These are phyloP conservation scores for Fagopyrum tataricum DNA, from an alignment of 148 eudicot species.

Conservation along the genomic window DNA sequence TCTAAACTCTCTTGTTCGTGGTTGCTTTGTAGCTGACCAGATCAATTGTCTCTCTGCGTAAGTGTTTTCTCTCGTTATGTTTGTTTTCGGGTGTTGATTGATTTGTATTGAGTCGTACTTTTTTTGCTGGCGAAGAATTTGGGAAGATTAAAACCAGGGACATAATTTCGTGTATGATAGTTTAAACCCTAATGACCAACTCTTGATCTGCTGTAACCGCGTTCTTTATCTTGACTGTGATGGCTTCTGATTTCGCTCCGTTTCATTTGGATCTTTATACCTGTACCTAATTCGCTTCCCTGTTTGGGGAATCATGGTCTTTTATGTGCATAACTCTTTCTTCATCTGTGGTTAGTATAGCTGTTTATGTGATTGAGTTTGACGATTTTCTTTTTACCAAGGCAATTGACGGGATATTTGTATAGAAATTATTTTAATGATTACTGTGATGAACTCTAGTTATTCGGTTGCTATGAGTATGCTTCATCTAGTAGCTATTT, in stretches of 20 bases:
- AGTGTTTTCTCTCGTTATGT: conserved; percentile 3
- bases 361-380: not conserved
- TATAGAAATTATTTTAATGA: not conserved
- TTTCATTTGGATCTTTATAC: conserved; percentile 9
- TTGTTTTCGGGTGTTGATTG: not conserved
- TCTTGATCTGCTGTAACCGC: not conserved
- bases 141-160: not conserved
- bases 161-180: not conserved
- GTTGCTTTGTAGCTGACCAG: no score
- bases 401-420: not conserved
- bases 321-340: not conserved
- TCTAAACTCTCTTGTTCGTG: not conserved
- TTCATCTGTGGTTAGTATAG: not conserved
- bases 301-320: not conserved
- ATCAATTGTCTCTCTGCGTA: conserved; percentile 8
- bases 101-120: no score
- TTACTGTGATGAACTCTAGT: not conserved
- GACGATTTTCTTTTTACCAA: not conserved
- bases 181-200: not conserved
- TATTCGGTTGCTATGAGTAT: not conserved
- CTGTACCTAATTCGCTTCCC: not conserved
- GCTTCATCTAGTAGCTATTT: not conserved
- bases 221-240: conserved; percentile 2
- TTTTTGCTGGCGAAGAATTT: not conserved
- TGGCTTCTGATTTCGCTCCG: conserved; percentile 2